These are phyloP conservation scores for Cytauxzoon felis DNA, from an alignment of 169 alveolate genomes.

Conservation along the genomic window DNA sequence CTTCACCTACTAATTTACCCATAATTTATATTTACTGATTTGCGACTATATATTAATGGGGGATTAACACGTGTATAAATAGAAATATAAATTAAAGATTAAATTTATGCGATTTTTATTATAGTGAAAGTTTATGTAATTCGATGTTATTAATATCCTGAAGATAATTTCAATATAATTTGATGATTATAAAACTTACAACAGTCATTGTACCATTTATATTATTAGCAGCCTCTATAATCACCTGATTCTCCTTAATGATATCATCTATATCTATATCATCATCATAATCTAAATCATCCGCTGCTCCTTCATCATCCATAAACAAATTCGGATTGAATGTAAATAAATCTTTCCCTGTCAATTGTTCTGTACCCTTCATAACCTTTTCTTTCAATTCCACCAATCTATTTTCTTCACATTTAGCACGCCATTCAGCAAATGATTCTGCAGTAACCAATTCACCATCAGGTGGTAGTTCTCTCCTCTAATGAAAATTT, in stretches of 20 bases:
- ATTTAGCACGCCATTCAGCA: slow-evolving; percentile 49
- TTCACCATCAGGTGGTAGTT: slow-evolving; percentile 62
- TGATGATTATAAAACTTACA: no score
- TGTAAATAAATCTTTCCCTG: slow-evolving; percentile 64
- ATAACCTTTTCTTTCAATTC: slow-evolving; percentile 42
- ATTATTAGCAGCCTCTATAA: no score
- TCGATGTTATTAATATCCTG: slow-evolving; percentile 8
- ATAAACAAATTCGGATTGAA: slow-evolving; percentile 63
- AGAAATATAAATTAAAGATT: no score
- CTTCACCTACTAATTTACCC: no score
- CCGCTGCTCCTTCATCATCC: slow-evolving; percentile 69
- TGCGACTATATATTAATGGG: no score
- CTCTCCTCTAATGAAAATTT: slow-evolving; percentile 32
- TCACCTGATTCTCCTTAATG: slow-evolving; percentile 45
- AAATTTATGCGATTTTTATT: no score
- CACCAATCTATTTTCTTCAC: slow-evolving; percentile 46
- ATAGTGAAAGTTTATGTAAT: slow-evolving; percentile 19
- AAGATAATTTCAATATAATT: neutral
- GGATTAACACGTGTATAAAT: no score
- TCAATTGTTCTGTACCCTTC: slow-evolving; percentile 43
- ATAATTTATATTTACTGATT: no score
- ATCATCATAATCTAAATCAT: slow-evolving; percentile 59
- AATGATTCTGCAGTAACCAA: slow-evolving; percentile 59
- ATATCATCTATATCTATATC: slow-evolving; percentile 55
- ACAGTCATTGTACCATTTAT: no score